Evolutionary conservation across 1,284 basidiomycete species (phyloP).

Genomic region (Filobasidium uniguttulatum): DNA sequence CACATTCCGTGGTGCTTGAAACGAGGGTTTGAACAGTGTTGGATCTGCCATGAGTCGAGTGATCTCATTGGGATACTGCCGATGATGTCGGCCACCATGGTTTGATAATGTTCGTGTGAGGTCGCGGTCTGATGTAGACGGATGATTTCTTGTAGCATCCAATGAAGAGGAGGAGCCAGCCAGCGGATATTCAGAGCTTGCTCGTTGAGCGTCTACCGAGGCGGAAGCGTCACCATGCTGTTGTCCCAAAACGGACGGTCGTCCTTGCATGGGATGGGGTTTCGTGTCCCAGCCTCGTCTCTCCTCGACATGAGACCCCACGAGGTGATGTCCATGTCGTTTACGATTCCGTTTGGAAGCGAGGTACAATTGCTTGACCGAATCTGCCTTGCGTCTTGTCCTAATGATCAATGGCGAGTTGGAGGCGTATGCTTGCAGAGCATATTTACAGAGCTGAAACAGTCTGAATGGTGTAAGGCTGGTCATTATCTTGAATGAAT

Average conservation of each 20-base stretch:
- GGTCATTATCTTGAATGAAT: no score
- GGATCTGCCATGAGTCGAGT: constrained; percentile 61
- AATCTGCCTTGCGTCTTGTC: not conserved
- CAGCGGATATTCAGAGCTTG: not conserved
- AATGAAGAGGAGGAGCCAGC: not conserved
- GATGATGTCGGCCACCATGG: no score
- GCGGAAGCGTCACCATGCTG: not conserved
- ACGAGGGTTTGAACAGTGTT: constrained; percentile 50
- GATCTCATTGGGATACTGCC: constrained; percentile 36
- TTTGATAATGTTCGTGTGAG: not conserved
- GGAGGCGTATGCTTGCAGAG: constrained; percentile 25
- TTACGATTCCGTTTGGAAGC: not conserved
- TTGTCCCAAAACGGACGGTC: not conserved
- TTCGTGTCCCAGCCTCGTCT: constrained; percentile 5
- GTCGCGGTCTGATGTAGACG: not conserved
- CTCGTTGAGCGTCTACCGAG: not conserved
- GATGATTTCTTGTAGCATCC: not conserved
- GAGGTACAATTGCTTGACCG: not conserved
- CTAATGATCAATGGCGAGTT: constrained; percentile 17
- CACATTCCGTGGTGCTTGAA: constrained; percentile 68
- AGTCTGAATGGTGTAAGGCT: constrained; percentile 32
- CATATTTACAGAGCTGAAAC: constrained; percentile 27
- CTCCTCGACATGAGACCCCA: constrained; percentile 7
- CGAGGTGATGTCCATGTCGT: constrained; percentile 6
- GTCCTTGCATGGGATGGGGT: not conserved